These are phyloP conservation scores for Aureoboletus auriporus DNA, from an alignment of 768 basidiomycete genomes.

Conservation along the genomic window DNA sequence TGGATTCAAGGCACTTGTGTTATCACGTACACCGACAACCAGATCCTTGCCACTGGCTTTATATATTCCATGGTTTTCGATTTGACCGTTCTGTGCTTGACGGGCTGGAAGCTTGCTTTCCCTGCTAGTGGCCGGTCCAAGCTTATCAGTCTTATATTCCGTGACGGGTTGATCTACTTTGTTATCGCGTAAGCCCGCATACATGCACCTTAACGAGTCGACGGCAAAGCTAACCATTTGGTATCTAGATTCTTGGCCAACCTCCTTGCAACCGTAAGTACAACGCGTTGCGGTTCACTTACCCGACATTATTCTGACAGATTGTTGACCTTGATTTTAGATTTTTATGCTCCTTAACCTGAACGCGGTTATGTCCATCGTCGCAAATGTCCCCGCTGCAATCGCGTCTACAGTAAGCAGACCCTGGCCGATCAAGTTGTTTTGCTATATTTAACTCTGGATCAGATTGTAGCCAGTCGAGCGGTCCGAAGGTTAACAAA, in stretches of 20 bases:
- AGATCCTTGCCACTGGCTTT: constrained; percentile 59
- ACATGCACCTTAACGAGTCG: not conserved
- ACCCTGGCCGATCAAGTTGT: not conserved
- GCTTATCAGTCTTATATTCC: constrained; percentile 62
- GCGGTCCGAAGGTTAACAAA: constrained; percentile 64
- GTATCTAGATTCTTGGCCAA: constrained; percentile 60
- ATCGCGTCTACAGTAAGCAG: constrained; percentile 58
- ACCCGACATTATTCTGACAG: not conserved
- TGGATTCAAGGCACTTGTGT: constrained; percentile 53
- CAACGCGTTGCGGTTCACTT: not conserved
- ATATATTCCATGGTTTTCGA: constrained; percentile 77
- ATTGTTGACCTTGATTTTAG: constrained; percentile 13
- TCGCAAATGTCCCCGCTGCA: constrained; percentile 70
- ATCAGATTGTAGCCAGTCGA: constrained; percentile 61
- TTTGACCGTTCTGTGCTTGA: constrained; percentile 56
- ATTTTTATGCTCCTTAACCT: constrained; percentile 65
- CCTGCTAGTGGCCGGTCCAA: constrained; percentile 45
- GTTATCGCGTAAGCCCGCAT: constrained; percentile 54
- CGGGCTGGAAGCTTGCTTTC: constrained; percentile 56
- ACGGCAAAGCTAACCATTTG: constrained; percentile 1
- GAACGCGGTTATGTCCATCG: constrained; percentile 71
- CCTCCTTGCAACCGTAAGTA: constrained; percentile 46
- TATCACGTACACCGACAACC: constrained; percentile 57
- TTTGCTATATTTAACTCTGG: not conserved
- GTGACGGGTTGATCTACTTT: constrained; percentile 72